Evolutionary conservation across 257 asterid species (phyloP).

Genomic region (Petunia axillaris): DNA sequence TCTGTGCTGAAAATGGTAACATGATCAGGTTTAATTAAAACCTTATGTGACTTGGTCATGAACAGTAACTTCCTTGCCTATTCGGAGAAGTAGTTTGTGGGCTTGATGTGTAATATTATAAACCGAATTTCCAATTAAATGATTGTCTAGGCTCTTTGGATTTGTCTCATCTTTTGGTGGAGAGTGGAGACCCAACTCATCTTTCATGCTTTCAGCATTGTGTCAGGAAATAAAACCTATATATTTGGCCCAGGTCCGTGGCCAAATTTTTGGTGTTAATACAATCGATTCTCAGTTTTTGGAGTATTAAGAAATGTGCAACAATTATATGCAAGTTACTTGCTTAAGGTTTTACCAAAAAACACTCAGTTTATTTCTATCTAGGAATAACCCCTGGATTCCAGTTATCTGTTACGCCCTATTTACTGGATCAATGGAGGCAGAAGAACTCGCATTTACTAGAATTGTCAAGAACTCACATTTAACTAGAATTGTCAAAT

Average conservation of each 20-base stretch:
- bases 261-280: not conserved
- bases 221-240: not conserved
- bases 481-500: not conserved
- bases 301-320: slow-evolving; percentile 1
- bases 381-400: too few relatives aligned
- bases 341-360: not conserved
- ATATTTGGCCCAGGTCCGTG: not conserved
- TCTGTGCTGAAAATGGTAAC: not conserved
- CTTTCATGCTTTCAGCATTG: not conserved
- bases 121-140: too few relatives aligned
- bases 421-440: not conserved
- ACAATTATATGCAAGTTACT: not conserved
- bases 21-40: too few relatives aligned
- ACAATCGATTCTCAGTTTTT: not conserved
- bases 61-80: too few relatives aligned
- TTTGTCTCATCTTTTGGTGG: too few relatives aligned
- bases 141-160: too few relatives aligned
- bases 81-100: too few relatives aligned
- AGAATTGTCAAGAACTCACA: too few relatives aligned
- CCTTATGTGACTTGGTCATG: too few relatives aligned
- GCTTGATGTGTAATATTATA: too few relatives aligned
- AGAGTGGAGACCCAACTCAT: too few relatives aligned
- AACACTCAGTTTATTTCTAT: not conserved
- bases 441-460: not conserved
- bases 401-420: not conserved